These are phyloP conservation scores for Coemansia sp. DNA, from an alignment of 192 early-diverging fungal species.

Conservation along the genomic window DNA sequence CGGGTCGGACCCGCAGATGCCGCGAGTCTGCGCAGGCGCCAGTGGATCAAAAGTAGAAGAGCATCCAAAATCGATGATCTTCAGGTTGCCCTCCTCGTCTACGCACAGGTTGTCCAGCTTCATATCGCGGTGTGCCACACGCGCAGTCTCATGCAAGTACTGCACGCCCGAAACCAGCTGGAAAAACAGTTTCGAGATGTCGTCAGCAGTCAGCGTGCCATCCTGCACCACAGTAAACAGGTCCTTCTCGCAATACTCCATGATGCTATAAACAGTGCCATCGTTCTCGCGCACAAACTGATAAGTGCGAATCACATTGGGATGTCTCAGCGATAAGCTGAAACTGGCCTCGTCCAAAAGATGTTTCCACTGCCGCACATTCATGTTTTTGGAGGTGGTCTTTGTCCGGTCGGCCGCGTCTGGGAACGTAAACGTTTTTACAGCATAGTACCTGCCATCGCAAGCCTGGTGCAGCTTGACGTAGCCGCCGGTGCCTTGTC, in stretches of 20 bases:
- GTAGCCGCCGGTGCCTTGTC: conserved; percentile 57
- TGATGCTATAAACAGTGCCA: conserved; percentile 68
- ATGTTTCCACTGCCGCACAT: conserved; percentile 54
- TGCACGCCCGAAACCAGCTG: conserved; percentile 75
- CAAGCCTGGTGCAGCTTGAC: conserved; percentile 57
- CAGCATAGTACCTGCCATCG: conserved; percentile 49
- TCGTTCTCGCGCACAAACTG: conserved; percentile 72
- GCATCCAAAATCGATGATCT: conserved; percentile 92
- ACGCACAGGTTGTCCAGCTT: conserved; percentile 86
- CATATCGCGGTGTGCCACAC: conserved; percentile 82
- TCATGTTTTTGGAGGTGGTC: conserved; percentile 37
- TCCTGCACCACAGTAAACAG: conserved; percentile 80
- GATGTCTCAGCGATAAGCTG: conserved; percentile 65
- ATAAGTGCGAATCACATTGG: conserved; percentile 74
- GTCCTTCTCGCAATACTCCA: conserved; percentile 93
- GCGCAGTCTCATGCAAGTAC: conserved; percentile 75
- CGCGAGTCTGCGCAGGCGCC: conserved; percentile 69
- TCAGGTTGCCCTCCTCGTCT: conserved; percentile 69
- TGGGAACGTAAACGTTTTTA: conserved; percentile 56
- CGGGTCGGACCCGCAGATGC: conserved; percentile 88
- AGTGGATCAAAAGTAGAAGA: conserved; percentile 72
- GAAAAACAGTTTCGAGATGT: conserved; percentile 81
- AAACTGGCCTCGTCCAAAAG: conserved; percentile 55
- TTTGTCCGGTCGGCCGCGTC: conserved; percentile 36
- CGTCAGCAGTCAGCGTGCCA: conserved; percentile 67